A percentile compares a stretch with the other conserved stretches of the same genome.
These are phyloP conservation scores for Hypoxylon sp. DNA, from an alignment of 2,329 filamentous ascomycete species.

Conservation along the genomic window DNA sequence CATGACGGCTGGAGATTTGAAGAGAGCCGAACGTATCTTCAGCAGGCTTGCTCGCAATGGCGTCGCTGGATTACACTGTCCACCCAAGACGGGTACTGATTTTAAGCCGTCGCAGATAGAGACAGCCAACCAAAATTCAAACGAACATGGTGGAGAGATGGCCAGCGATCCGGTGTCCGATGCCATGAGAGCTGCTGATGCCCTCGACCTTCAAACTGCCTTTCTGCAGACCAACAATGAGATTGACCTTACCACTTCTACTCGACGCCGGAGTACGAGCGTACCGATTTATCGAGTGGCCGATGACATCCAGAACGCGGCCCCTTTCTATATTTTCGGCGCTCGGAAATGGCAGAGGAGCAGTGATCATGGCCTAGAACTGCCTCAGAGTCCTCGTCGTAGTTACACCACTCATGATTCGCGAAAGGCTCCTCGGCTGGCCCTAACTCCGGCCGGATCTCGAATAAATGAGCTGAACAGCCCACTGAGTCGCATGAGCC, in stretches of 20 bases:
- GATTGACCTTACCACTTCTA: constrained; percentile 60
- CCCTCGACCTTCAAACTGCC: constrained; percentile 68
- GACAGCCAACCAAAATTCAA: constrained; percentile 36
- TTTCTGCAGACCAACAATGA: constrained; percentile 65
- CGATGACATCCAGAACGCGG: constrained; percentile 59
- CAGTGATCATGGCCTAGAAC: constrained; percentile 8
- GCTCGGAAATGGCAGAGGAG: constrained; percentile 42
- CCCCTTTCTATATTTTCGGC: constrained; percentile 65
- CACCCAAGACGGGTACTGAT: constrained; percentile 12
- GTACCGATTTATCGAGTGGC: constrained; percentile 62
- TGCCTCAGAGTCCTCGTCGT: constrained; percentile 13
- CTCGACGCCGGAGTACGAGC: constrained; percentile 63
- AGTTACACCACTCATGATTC: constrained; percentile 20
- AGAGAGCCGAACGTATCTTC: constrained; percentile 66
- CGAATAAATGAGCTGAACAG: constrained; percentile 13
- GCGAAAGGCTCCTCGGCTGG: constrained; percentile 33
- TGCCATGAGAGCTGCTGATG: constrained; percentile 72
- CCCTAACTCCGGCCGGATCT: constrained; percentile 7
- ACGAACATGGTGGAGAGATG: constrained; percentile 30
- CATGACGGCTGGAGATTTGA: constrained; percentile 63
- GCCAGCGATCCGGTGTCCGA: constrained; percentile 64
- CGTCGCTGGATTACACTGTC: constrained; percentile 55
- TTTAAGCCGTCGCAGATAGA: constrained; percentile 20
- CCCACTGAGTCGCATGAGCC: constrained; percentile 21
- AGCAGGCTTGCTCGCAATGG: constrained; percentile 65